Evolutionary conservation across 495 filamentous ascomycete genomes (phyloP).

Genomic region (Astrocystis sublimbata): DNA sequence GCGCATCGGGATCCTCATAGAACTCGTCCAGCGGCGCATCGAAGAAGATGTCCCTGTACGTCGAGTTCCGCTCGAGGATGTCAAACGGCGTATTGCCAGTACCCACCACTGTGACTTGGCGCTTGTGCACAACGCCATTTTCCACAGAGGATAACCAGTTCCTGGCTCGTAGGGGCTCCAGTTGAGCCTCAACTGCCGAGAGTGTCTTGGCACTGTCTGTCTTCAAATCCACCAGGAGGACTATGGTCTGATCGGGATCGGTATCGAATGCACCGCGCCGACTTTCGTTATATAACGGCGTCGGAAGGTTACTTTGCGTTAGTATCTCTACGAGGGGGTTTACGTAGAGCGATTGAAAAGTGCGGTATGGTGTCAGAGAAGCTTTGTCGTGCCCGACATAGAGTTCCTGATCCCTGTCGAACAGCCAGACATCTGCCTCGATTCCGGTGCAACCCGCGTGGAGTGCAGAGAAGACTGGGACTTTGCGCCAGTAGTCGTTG

Average conservation of each 20-base stretch:
- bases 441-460: slow-evolving; percentile 69
- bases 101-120: slow-evolving; percentile 74
- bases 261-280: slow-evolving; percentile 63
- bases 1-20: slow-evolving; percentile 32
- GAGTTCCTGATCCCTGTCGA: slow-evolving; percentile 58
- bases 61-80: slow-evolving; percentile 46
- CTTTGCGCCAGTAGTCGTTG: slow-evolving; percentile 86
- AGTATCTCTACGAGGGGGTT: slow-evolving; percentile 62
- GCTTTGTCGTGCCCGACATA: slow-evolving; percentile 60
- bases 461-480: slow-evolving; percentile 68
- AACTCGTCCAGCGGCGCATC: slow-evolving; percentile 61
- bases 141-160: slow-evolving; percentile 62
- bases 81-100: slow-evolving; percentile 79
- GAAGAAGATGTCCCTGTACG: slow-evolving; percentile 65
- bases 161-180: slow-evolving; percentile 63
- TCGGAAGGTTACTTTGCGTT: slow-evolving; percentile 52
- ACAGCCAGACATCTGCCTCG: slow-evolving; percentile 89
- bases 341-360: slow-evolving; percentile 64
- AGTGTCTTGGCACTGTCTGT: slow-evolving; percentile 51
- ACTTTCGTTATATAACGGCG: slow-evolving; percentile 43
- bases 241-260: slow-evolving; percentile 59
- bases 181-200: slow-evolving; percentile 58
- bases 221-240: slow-evolving; percentile 75
- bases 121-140: slow-evolving; percentile 48
- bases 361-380: slow-evolving; percentile 55